Percentiles rank a stretch among this genome's conserved stretches.
phyloP scores from a whole-genome alignment of 1,284 basidiomycete species.

The Naganishia cerealis region DNA sequence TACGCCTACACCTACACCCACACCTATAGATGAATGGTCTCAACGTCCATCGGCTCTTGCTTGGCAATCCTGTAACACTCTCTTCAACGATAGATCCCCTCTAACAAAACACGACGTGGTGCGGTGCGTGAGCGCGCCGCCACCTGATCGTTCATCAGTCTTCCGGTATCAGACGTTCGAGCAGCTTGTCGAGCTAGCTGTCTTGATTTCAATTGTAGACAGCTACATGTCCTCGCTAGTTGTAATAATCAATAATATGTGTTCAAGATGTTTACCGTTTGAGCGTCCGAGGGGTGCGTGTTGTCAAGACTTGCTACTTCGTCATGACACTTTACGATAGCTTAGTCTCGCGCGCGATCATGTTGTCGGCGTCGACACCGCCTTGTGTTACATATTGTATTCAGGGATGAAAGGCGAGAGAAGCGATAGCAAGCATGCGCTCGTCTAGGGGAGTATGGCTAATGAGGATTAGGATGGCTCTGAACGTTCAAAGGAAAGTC shows the following conservation, averaged over 20 bases:
- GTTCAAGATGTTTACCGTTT: conserved; percentile 6
- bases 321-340: too few relatives aligned
- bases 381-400: too few relatives aligned
- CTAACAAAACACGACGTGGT: background rate
- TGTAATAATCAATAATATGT: conserved; percentile 21
- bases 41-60: background rate
- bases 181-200: conserved; percentile 8
- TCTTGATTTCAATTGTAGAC: conserved; percentile 16
- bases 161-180: background rate
- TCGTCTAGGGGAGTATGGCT: too few relatives aligned
- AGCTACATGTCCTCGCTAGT: conserved; percentile 17
- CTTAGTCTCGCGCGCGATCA: too few relatives aligned
- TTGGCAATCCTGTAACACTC: conserved; percentile 8
- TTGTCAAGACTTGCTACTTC: too few relatives aligned
- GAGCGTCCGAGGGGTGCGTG: background rate
- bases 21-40: conserved; percentile 5
- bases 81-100: conserved; percentile 26
- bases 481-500: too few relatives aligned
- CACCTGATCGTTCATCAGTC: background rate
- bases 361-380: too few relatives aligned
- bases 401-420: too few relatives aligned
- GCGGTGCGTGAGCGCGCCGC: background rate
- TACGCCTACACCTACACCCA: background rate
- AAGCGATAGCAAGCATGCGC: too few relatives aligned
- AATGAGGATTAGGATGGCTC: too few relatives aligned